These are phyloP conservation scores for Rubia peregrina DNA, from an alignment of 305 asterid genomes.

Conservation along the genomic window DNA sequence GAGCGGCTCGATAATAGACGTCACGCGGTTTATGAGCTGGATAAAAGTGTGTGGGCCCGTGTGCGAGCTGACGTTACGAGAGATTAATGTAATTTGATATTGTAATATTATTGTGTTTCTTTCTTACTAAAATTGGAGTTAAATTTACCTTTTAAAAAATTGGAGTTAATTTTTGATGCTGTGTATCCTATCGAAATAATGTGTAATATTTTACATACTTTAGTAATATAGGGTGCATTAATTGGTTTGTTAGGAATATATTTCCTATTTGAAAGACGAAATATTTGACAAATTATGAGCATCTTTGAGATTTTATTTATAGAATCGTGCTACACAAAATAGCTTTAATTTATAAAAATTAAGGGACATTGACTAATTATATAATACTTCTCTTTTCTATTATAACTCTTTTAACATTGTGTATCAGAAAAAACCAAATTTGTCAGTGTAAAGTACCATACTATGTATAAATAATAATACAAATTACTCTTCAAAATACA, in stretches of 20 bases:
- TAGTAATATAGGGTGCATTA: neutral
- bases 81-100: neutral
- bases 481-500: too few relatives aligned
- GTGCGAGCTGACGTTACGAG: neutral
- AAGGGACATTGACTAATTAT: too few relatives aligned
- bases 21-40: slow-evolving; percentile 13
- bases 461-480: too few relatives aligned
- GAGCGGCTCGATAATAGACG: neutral
- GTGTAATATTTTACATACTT: neutral
- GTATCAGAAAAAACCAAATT: too few relatives aligned
- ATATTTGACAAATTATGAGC: neutral
- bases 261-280: neutral
- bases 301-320: too few relatives aligned
- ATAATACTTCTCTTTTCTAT: too few relatives aligned
- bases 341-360: too few relatives aligned
- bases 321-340: neutral
- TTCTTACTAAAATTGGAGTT: neutral
- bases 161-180: neutral
- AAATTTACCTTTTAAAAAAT: neutral
- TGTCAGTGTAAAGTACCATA: too few relatives aligned
- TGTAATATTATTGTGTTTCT: neutral
- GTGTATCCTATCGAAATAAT: neutral
- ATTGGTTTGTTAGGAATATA: neutral
- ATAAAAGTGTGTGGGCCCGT: neutral
- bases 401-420: too few relatives aligned